Conservation (phyloP, 108 stramenopile genomes). For the Licmophora abbreviata region DNA sequence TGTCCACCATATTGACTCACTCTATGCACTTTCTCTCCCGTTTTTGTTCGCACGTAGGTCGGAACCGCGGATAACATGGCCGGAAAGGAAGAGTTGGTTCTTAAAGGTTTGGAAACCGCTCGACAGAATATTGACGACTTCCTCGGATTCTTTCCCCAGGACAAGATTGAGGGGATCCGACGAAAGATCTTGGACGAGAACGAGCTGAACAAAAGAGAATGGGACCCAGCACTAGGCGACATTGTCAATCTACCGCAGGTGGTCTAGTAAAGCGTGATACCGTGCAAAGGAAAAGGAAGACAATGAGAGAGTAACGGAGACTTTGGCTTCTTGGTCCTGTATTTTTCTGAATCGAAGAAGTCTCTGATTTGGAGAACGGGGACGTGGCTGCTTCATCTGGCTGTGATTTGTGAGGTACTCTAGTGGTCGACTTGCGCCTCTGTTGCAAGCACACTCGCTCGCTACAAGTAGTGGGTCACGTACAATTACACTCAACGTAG, state of each 20-base stretch:
- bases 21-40: conserved; percentile 3
- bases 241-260: conserved; percentile 52
- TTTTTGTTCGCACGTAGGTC: conserved; percentile 1
- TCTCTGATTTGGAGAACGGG: no score
- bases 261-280: conserved; percentile 12
- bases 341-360: no score
- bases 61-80: no score
- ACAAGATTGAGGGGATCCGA: conserved; percentile 34
- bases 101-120: conserved; percentile 58
- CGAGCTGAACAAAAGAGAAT: conserved; percentile 72
- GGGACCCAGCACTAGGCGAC: conserved; percentile 55
- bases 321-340: no score
- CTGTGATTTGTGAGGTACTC: no score
- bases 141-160: conserved; percentile 56
- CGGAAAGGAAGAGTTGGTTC: conserved; percentile 69
- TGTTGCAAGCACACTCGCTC: no score
- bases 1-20: neutral
- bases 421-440: no score
- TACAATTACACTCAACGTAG: no score
- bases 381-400: no score
- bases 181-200: conserved; percentile 60
- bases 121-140: conserved; percentile 66
- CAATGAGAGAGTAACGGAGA: no score
- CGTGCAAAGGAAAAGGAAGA: no score
- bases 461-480: no score